Percentiles rank a stretch among this genome's conserved stretches.
These are phyloP conservation scores for Sonneratia alba DNA, from an alignment of 345 rosid genomes.

Conservation along the genomic window DNA sequence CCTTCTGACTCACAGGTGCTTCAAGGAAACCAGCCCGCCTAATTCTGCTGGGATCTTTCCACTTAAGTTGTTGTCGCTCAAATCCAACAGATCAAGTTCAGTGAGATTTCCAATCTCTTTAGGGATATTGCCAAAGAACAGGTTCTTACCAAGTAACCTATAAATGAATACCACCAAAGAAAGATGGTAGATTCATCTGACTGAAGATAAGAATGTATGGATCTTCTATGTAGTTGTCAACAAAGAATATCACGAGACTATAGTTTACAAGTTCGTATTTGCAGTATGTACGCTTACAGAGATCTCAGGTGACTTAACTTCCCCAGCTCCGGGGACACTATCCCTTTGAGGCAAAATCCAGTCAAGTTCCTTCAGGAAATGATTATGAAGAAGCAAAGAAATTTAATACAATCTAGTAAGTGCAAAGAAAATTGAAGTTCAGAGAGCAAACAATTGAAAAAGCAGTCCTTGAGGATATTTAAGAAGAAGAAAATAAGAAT, in stretches of 20 bases:
- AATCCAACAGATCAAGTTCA: slow-evolving; percentile 54
- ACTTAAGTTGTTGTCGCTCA: slow-evolving; percentile 52
- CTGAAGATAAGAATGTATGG: background rate
- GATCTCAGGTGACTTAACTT: slow-evolving; percentile 53
- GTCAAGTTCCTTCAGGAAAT: slow-evolving; percentile 47
- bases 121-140: slow-evolving; percentile 57
- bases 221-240: too few species aligned
- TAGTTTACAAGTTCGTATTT: background rate
- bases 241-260: background rate
- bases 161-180: slow-evolving; percentile 8
- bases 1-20: slow-evolving; percentile 51
- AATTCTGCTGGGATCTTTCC: slow-evolving; percentile 66
- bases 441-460: background rate
- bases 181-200: background rate
- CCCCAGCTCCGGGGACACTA: slow-evolving; percentile 65
- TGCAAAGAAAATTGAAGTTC: background rate
- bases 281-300: slow-evolving; percentile 38
- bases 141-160: slow-evolving; percentile 49
- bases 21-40: slow-evolving; percentile 34
- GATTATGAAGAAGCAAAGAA: slow-evolving; percentile 2
- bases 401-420: background rate
- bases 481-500: background rate
- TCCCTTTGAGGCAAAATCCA: slow-evolving; percentile 53
- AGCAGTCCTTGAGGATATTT: background rate
- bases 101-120: slow-evolving; percentile 50